Evolutionary conservation across 306 rosid species (phyloP).

Genomic region (Dalbergia oliveri): DNA sequence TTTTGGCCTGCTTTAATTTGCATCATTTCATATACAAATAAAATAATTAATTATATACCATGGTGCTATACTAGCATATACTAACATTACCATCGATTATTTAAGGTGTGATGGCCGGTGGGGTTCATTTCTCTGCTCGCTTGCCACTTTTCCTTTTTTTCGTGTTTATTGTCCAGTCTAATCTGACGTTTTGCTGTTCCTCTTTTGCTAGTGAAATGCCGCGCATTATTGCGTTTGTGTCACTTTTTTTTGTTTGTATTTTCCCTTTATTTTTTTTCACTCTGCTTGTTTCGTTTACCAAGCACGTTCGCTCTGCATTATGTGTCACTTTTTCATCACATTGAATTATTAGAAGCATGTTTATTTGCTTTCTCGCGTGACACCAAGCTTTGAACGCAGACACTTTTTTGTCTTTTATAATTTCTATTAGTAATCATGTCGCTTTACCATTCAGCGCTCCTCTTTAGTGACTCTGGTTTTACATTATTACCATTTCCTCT

Average conservation of each 20-base stretch:
- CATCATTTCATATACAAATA: background rate
- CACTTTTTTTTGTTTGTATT: background rate
- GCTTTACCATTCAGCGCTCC: conserved; percentile 38
- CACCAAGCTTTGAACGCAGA: conserved; percentile 41
- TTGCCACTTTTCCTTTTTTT: conserved; percentile 42
- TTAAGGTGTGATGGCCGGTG: conserved; percentile 34
- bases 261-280: conserved; percentile 3
- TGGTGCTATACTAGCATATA: background rate
- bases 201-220: conserved; percentile 43
- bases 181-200: conserved; percentile 19
- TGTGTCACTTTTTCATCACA: background rate
- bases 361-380: conserved; percentile 43
- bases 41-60: background rate
- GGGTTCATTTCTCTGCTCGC: conserved; percentile 41
- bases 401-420: conserved; percentile 42
- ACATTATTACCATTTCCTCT: background rate
- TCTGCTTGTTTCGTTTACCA: background rate
- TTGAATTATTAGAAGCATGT: conserved; percentile 35
- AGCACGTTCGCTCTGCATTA: conserved; percentile 5
- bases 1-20: conserved; percentile 1
- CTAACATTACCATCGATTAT: background rate
- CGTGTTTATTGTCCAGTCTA: conserved; percentile 4
- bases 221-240: conserved; percentile 52
- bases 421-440: conserved; percentile 41
- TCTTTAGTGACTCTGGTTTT: background rate